Conservation (phyloP, 192 early-diverging fungal genomes). For the Coemansia sp. region DNA sequence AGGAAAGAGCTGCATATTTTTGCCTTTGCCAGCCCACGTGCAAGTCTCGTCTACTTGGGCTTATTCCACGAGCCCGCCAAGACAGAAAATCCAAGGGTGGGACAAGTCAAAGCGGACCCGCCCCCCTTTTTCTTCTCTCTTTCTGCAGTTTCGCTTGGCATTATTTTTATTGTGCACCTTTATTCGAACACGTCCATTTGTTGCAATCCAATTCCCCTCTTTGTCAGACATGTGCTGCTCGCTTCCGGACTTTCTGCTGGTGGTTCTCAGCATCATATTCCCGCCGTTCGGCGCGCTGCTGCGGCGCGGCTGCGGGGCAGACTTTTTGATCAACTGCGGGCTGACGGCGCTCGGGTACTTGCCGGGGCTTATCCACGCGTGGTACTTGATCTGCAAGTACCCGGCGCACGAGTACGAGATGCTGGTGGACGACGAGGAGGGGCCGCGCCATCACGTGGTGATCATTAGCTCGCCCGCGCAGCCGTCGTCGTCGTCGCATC, state of each 20-base stretch:
- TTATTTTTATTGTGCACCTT: background rate
- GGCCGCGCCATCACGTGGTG: constrained; percentile 23
- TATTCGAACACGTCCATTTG: background rate
- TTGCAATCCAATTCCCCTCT: background rate
- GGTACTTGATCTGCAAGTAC: constrained; percentile 62
- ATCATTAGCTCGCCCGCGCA: constrained; percentile 23
- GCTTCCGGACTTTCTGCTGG: constrained; percentile 42
- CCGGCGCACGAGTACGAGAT: constrained; percentile 47
- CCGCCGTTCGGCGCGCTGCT: constrained; percentile 64
- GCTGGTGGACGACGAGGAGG: constrained; percentile 43
- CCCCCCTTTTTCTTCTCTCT: too few relatives aligned
- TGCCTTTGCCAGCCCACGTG: too few relatives aligned
- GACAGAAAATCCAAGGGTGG: too few relatives aligned
- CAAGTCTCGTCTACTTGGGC: too few relatives aligned
- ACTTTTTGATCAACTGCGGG: constrained; percentile 67
- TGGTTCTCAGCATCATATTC: constrained; percentile 52
- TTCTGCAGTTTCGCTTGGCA: too few relatives aligned
- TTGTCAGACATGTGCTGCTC: constrained; percentile 37
- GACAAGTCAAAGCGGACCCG: too few relatives aligned
- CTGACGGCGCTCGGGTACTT: constrained; percentile 69
- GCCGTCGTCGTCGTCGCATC: background rate
- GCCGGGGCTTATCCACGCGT: constrained; percentile 68
- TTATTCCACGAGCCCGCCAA: too few relatives aligned
- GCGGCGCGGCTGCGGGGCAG: constrained; percentile 59
- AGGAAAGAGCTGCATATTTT: too few relatives aligned